phyloP scores from a whole-genome alignment of 2,329 filamentous ascomycete genomes.

The Colletotrichum ledebouriae region DNA sequence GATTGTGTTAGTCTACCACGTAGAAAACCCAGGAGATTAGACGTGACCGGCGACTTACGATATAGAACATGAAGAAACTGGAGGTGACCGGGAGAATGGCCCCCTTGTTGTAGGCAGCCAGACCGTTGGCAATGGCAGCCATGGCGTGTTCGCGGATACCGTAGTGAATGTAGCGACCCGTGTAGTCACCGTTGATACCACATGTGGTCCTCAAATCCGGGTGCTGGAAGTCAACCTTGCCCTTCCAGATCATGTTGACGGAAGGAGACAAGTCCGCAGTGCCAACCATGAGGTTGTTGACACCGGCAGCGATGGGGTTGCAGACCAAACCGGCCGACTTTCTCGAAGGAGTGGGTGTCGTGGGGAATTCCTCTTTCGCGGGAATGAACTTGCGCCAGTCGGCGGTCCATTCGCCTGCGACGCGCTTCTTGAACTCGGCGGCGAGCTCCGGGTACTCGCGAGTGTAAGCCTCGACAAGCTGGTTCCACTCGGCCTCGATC shows the following conservation, averaged over 20 bases:
- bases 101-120: constrained; percentile 68
- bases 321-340: constrained; percentile 62
- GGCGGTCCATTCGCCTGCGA: constrained; percentile 61
- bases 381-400: constrained; percentile 65
- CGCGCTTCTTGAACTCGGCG: constrained; percentile 61
- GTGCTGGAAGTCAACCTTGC: constrained; percentile 64
- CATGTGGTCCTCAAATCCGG: constrained; percentile 56
- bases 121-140: constrained; percentile 68
- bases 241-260: constrained; percentile 69
- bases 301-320: constrained; percentile 64
- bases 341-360: constrained; percentile 61
- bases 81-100: constrained; percentile 71
- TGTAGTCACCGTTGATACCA: constrained; percentile 67
- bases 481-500: constrained; percentile 62
- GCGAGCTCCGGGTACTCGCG: constrained; percentile 63
- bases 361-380: constrained; percentile 58
- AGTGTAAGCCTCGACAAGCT: constrained; percentile 57
- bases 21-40: too few species aligned
- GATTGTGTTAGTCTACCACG: constrained; percentile 1
- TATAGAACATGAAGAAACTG: constrained; percentile 75
- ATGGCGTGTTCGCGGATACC: constrained; percentile 74
- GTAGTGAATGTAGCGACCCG: constrained; percentile 70
- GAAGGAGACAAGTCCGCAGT: constrained; percentile 67
- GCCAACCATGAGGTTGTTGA: constrained; percentile 65
- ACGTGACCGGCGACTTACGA: constrained; percentile 47